Base-by-base conservation (phyloP, 2,329 filamentous ascomycete genomes). In the Thelonectria rubi region DNA sequence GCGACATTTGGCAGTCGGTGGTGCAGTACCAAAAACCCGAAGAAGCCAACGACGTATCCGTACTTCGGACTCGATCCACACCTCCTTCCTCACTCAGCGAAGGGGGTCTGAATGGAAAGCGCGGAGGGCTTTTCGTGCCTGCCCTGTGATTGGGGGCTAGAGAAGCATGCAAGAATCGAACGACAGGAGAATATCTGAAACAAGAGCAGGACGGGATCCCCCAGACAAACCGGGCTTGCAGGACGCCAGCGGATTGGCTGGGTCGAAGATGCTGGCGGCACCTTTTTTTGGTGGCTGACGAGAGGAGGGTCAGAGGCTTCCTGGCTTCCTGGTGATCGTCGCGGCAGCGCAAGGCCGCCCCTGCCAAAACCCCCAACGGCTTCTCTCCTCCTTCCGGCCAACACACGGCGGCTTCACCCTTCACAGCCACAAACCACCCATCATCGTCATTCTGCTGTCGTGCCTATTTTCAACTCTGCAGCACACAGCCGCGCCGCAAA, bases 401-500 rank as follows among this genome's bases (percentile, higher is more conserved):
- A 37, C 34, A 37, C n/a, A n/a, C n/a, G n/a, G n/a, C n/a, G n/a
- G n/a, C 34, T 37, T 15, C 34, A 37, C 34, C 34, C 30, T 32
- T 42, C 51, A 42, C 45, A 50, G 39, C 40, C 39, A 45, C 58
- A 45, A 46, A 50, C 51, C 45, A 52, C 20, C 42, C 52, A 32
- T 20, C 49, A 40, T 39, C 21, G 40, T n/a, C 32, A 30, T 40
- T 26, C 47, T 37, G 34, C 46, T 18, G 15, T 24, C 14, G 32
- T 47, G n/a, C 39, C 45, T 55, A 39, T 53, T 43, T 53, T 43
- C 24, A 40, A 43, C 49, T 32, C 21, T 61, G 48, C 56, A 62
- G 63, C 60, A 63, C 68, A 70, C 69, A 71, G 69, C 69, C 69
- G 69, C 69, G 65, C 65, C 67, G 58, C 66, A 72, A 71, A 71